Base-by-base conservation (phyloP, 345 rosid genomes). In the Draba incana region DNA sequence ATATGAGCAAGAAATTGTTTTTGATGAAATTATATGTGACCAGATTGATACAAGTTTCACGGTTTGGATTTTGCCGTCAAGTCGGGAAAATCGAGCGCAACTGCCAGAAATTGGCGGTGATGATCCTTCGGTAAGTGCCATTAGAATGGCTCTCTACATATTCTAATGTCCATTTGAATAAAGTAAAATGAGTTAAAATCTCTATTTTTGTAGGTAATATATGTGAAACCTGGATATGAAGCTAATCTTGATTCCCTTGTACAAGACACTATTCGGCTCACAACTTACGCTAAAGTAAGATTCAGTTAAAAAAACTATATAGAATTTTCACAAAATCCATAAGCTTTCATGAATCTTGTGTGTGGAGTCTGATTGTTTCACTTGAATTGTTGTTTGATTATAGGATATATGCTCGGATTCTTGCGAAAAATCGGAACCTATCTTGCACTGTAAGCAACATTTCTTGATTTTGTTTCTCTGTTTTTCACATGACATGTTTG, bases 331-430 rank as follows among this genome's bases (percentile, higher is more conserved):
- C 39, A 4, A 0, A 10, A 37, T 35, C 28, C 27, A 48, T 20
- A 35, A n/a, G 45, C 27, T 47, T 11, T 62, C 20, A 31, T 62
- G 31, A 39, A 25, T 72, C 42, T 57, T 20, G 10, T 20, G 41
- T 25, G 11, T 44, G 12, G 13, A 43, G 10, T 11, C 14, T 37
- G 1, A 4, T 0, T 57, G 4, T 37, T 48, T 49, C 61, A 50
- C 61, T 61, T 4, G 6, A n/a, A 55, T 6, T 39, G 4, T 41
- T 25, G 4, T 35, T 54, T 33, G 11, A 31, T 12, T 56, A 57
- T 78, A 92, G 97, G 93, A 86, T 64, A 75, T 82, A 31, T 92
- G 97, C 74, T 90, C 96, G 10, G 90, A 89, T 38, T 50, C 82
- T 6, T 90, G 97, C 56, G 86, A 80, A 70, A 84, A 85, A 70